Conservation (phyloP, 345 rosid genomes). For the Iberis pinnata region DNA sequence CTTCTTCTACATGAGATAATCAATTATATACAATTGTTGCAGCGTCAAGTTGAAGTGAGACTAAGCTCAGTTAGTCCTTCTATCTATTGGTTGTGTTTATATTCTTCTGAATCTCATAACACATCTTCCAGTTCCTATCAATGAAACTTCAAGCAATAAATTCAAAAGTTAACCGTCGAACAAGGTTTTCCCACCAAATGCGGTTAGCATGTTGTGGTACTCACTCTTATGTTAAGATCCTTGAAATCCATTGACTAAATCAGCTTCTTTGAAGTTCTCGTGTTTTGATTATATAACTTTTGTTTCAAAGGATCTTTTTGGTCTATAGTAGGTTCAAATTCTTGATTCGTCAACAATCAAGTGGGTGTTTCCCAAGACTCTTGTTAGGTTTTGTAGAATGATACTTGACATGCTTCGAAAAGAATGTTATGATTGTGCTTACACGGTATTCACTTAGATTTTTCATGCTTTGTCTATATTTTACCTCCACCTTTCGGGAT, state of each 20-base stretch:
- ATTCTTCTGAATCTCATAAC: not conserved
- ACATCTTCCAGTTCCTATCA: conserved; percentile 66
- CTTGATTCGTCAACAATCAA: conserved; percentile 42
- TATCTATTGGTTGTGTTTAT: not conserved
- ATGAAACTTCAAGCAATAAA: conserved; percentile 92
- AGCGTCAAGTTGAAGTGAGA: conserved; percentile 79
- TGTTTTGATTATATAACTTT: too few relatives aligned
- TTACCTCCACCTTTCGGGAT: conserved; percentile 12
- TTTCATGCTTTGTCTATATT: not conserved
- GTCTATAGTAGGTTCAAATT: conserved; percentile 50
- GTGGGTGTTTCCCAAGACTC: conserved; percentile 56
- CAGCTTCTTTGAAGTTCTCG: too few relatives aligned
- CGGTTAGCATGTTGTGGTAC: conserved; percentile 31
- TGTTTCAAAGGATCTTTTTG: too few relatives aligned
- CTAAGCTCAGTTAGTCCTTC: not conserved
- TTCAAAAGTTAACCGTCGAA: conserved; percentile 52
- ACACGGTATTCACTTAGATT: conserved; percentile 37
- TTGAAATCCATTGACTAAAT: not conserved
- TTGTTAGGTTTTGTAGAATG: conserved; percentile 88
- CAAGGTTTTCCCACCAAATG: conserved; percentile 69
- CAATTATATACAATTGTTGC: conserved; percentile 83
- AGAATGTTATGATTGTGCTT: conserved; percentile 88
- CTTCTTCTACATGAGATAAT: conserved; percentile 90
- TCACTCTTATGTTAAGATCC: not conserved
- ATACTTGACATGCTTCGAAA: conserved; percentile 95